Conservation (phyloP, 2,329 filamentous ascomycete genomes). For the Thielaviopsis ethacetica region DNA sequence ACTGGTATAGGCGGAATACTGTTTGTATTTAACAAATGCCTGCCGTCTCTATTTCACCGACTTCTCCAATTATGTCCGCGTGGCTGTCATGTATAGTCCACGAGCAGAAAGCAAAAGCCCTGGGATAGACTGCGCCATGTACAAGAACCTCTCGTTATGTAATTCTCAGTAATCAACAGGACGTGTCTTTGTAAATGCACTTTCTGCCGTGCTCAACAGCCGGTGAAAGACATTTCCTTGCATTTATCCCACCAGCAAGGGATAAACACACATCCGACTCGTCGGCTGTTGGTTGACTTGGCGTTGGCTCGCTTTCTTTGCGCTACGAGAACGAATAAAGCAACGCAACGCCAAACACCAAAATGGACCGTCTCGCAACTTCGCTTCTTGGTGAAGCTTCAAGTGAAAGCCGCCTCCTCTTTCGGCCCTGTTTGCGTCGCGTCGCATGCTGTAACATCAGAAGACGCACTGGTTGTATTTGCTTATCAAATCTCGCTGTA, state of each 20-base stretch:
- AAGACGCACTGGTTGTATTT: background rate
- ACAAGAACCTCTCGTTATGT: background rate
- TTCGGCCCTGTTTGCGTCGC: background rate
- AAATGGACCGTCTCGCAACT: background rate
- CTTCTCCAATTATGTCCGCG: background rate
- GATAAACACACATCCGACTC: background rate
- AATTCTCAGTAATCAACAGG: background rate
- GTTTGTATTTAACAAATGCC: background rate
- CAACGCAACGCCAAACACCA: background rate
- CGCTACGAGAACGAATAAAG: background rate
- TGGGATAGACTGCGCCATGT: background rate
- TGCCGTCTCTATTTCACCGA: background rate
- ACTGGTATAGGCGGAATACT: background rate
- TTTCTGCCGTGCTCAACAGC: background rate
- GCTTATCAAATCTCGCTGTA: too few species aligned
- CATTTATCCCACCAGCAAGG: background rate
- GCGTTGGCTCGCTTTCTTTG: background rate
- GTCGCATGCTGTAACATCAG: background rate
- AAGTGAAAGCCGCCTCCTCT: background rate
- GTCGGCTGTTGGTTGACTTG: too few species aligned
- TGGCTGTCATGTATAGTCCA: background rate
- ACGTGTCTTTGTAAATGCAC: background rate
- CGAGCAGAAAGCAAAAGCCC: background rate
- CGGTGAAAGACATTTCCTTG: background rate
- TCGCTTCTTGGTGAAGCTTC: background rate